A percentile compares a stretch with the other conserved stretches of the same genome.
These are phyloP conservation scores for Microcyclosporella mali DNA, from an alignment of 2,329 filamentous ascomycete genomes.

Conservation along the genomic window DNA sequence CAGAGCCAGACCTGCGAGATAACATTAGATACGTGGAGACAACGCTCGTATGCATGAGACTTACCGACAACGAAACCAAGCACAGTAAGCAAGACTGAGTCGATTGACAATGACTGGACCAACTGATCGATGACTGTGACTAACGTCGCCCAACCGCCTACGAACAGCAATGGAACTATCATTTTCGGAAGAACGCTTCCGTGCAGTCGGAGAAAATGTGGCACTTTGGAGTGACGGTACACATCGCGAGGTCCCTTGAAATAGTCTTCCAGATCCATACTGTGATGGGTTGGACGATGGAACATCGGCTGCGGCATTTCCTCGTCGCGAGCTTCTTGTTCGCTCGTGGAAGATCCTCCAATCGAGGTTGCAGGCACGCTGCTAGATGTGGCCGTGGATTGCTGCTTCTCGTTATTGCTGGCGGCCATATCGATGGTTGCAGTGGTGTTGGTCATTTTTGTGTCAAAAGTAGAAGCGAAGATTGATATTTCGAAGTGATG, in stretches of 20 bases:
- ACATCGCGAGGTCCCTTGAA: conserved; percentile 55
- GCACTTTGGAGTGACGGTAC: conserved; percentile 68
- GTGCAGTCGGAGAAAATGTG: conserved; percentile 67
- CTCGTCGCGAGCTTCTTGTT: neutral
- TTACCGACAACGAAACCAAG: conserved; percentile 76
- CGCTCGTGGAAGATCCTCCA: neutral
- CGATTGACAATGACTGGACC: conserved; percentile 47
- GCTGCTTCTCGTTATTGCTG: conserved; percentile 3
- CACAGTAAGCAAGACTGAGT: conserved; percentile 65
- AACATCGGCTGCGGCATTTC: conserved; percentile 4
- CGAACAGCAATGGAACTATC: conserved; percentile 60
- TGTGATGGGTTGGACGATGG: conserved; percentile 14
- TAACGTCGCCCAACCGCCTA: conserved; percentile 59
- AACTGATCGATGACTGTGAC: conserved; percentile 54
- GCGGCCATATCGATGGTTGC: conserved; percentile 5
- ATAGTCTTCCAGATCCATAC: conserved; percentile 28
- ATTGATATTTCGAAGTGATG: neutral
- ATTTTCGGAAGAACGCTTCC: conserved; percentile 69
- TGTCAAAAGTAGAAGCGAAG: neutral
- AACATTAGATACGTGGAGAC: too few species aligned
- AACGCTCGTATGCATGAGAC: conserved; percentile 57
- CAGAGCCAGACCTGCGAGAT: conserved; percentile 71
- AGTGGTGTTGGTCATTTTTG: neutral
- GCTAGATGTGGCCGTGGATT: neutral
- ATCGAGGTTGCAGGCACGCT: conserved; percentile 4